Base-by-base conservation (phyloP, 768 basidiomycete genomes). In the Trametes sanguinea region DNA sequence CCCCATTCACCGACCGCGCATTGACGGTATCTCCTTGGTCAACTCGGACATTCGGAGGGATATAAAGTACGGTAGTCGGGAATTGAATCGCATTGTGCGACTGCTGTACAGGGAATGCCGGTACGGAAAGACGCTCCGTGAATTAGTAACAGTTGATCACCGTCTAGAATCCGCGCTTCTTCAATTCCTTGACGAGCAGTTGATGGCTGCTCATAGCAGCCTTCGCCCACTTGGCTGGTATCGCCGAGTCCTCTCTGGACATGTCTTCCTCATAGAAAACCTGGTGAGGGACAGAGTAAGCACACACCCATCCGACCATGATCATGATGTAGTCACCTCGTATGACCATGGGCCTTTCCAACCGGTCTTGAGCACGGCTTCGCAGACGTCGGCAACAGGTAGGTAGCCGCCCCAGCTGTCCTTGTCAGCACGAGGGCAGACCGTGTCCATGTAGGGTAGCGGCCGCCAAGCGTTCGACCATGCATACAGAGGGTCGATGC, bases 261-360 rank as follows among this genome's bases (percentile, higher is more conserved):
- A 67, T 67, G 45, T 68, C 66, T 44, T 61, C 60, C 55, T 57
- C 39, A 29, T 45, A 54, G 46, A 59, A 53, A 11, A 57, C 57
- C 50, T 47, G 42, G 8, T 35, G 14, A 11, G 2, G 3, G n/a
- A 22, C 6, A 8, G 2, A 6, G 27, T 54, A 16, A 47, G 27
- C 6, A 30, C 6, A 27, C n/a, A 11, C 42, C 6, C 9, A n/a
- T 7, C 27, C 2, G 39, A 5, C 10, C 3, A 37, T 6, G 8
- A 50, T 37, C 13, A 22, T 42, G 22, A n/a, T 39, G 13, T 32
- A 30, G 52, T 22, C 35, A 68, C 72, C 66, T 74, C 72, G 42
- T 71, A 74, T 14, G 68, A 69, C 68, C 70, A 71, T 14, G 71
- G 69, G 0, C 73, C 72, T n/a, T 69, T 60, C 70, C 70, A 74